Conservation (phyloP, 1,284 basidiomycete genomes). For the Irpex sp. region DNA sequence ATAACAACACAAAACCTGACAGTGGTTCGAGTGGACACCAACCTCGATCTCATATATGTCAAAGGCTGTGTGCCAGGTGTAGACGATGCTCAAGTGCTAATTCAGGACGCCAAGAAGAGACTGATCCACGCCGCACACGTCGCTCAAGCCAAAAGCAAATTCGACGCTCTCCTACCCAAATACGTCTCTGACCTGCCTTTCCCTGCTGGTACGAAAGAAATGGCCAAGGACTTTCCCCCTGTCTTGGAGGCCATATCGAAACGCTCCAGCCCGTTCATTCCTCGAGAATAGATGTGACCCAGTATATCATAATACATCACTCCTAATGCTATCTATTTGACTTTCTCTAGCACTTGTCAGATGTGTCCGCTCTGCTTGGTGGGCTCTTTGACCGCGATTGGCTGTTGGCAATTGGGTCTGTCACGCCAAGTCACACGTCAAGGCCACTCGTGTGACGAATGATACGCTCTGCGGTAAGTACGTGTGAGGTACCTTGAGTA, state of each 20-base stretch:
- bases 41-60: conserved; percentile 87
- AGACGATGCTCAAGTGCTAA: conserved; percentile 68
- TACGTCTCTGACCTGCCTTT: conserved; percentile 86
- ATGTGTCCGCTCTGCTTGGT: not conserved
- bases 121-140: conserved; percentile 57
- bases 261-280: conserved; percentile 69
- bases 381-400: not conserved
- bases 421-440: not conserved
- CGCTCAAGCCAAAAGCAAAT: conserved; percentile 72
- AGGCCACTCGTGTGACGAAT: no score
- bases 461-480: no score
- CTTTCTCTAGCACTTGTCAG: conserved; percentile 2
- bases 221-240: conserved; percentile 63
- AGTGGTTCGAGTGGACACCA: conserved; percentile 85
- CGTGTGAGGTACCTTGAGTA: not conserved
- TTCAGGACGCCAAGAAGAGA: conserved; percentile 87
- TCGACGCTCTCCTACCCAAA: conserved; percentile 80
- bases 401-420: not conserved
- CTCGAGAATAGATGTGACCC: conserved; percentile 52
- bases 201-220: conserved; percentile 83
- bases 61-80: conserved; percentile 70
- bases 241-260: conserved; percentile 68
- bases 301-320: conserved; percentile 5
- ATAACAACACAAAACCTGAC: conserved; percentile 87
- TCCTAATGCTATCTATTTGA: conserved; percentile 4